Conservation (phyloP, 768 basidiomycete genomes). For the Tephrocybe sp. region DNA sequence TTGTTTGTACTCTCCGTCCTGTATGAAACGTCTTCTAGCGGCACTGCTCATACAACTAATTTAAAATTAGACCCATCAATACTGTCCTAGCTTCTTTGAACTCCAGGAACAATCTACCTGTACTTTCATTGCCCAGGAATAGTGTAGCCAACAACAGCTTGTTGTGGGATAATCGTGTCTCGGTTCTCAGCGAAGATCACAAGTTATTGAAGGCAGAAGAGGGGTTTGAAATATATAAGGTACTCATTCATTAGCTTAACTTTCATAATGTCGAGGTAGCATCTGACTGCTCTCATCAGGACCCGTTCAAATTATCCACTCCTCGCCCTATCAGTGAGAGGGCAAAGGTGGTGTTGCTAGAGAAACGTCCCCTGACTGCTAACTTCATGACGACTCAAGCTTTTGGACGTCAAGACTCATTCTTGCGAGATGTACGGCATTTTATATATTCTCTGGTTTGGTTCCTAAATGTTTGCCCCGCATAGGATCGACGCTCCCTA, state of each 20-base stretch:
- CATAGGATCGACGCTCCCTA: neutral
- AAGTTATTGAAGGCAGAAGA: neutral
- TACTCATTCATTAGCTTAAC: neutral
- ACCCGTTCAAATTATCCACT: neutral
- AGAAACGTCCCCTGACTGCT: neutral
- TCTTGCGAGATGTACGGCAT: neutral
- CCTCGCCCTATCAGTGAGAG: constrained; percentile 1
- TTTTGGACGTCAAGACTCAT: neutral
- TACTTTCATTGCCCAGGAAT: neutral
- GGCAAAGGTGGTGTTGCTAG: neutral
- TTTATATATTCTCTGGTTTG: neutral
- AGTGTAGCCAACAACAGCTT: neutral
- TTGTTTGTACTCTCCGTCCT: neutral
- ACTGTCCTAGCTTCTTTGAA: neutral
- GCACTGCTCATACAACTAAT: neutral
- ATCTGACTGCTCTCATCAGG: neutral
- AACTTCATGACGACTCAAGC: neutral
- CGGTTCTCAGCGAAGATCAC: neutral
- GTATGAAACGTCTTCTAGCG: neutral
- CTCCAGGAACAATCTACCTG: neutral
- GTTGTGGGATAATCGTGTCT: constrained; percentile 1
- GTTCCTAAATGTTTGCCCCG: neutral
- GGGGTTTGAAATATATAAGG: neutral
- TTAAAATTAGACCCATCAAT: neutral
- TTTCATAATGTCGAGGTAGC: neutral